A percentile compares a stretch with the other conserved stretches of the same genome.
phyloP scores from a whole-genome alignment of 2,329 filamentous ascomycete genomes.

The Whalleya microplaca region DNA sequence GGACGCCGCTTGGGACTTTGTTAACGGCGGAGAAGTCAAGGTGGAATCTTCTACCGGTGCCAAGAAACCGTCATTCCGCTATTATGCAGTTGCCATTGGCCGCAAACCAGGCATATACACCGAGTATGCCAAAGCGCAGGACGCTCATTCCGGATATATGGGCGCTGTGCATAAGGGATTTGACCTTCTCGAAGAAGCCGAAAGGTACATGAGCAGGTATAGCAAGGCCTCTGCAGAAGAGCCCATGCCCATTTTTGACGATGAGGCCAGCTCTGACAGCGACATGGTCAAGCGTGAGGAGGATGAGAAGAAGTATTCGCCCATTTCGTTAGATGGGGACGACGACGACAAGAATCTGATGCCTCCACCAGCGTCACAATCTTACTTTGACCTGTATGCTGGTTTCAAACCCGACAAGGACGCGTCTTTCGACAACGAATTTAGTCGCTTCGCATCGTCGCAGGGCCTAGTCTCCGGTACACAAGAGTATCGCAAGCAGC shows the following conservation, averaged over 20 bases:
- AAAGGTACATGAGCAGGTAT: background rate
- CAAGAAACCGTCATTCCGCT: background rate
- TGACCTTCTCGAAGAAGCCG: background rate
- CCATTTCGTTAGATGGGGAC: background rate
- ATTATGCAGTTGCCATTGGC: slow-evolving; percentile 1
- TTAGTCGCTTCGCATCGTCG: slow-evolving; percentile 32
- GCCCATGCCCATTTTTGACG: background rate
- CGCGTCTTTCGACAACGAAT: slow-evolving; percentile 32
- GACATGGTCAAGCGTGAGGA: too few species aligned
- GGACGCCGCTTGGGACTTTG: slow-evolving; percentile 7
- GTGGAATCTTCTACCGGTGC: background rate
- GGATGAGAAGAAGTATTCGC: background rate
- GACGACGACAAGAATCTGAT: slow-evolving; percentile 6
- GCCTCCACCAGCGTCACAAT: slow-evolving; percentile 28
- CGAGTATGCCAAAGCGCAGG: background rate
- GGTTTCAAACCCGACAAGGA: slow-evolving; percentile 26
- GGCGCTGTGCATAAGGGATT: background rate
- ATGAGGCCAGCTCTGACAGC: too few species aligned
- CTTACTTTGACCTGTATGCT: slow-evolving; percentile 31
- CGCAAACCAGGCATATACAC: slow-evolving; percentile 4
- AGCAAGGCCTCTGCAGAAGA: background rate
- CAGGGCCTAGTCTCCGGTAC: slow-evolving; percentile 21
- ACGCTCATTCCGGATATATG: background rate
- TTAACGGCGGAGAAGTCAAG: slow-evolving; percentile 1
- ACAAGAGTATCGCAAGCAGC: slow-evolving; percentile 15